phyloP scores from a whole-genome alignment of 2,329 filamentous ascomycete genomes.

The Fusarium sp. region DNA sequence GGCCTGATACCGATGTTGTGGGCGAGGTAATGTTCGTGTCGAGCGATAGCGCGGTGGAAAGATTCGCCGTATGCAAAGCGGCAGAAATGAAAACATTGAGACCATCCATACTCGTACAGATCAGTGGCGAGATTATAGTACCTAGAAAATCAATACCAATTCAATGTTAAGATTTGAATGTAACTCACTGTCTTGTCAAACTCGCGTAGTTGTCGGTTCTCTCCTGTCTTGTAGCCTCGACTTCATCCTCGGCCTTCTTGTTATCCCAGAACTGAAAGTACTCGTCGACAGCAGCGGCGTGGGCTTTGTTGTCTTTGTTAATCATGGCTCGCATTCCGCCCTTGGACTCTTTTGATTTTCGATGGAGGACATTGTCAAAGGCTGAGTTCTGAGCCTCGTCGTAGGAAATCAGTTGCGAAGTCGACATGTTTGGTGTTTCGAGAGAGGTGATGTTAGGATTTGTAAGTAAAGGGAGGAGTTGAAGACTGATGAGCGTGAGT shows the following conservation, averaged over 20 bases:
- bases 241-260: conserved; percentile 79
- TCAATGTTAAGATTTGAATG: fast-evolving
- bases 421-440: conserved; percentile 33
- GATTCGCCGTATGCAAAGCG: conserved; percentile 86
- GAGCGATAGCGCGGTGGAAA: conserved; percentile 88
- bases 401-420: conserved; percentile 74
- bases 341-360: conserved; percentile 68
- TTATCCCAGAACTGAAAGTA: conserved; percentile 95
- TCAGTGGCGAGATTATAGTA: conserved; percentile 95
- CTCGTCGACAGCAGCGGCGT: conserved; percentile 81
- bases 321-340: conserved; percentile 84
- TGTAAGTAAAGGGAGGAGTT: fast-evolving
- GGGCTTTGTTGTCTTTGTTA: conserved; percentile 76
- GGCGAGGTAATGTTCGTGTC: conserved; percentile 95
- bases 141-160: conserved; percentile 53
- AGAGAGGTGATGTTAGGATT: background rate
- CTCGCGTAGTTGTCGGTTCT: conserved; percentile 87
- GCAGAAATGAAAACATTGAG: conserved; percentile 93
- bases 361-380: conserved; percentile 87
- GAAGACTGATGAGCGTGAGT: background rate
- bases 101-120: conserved; percentile 95
- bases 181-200: conserved; percentile 81
- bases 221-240: conserved; percentile 72
- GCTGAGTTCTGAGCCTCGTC: conserved; percentile 83
- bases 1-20: conserved; percentile 83